Conservation (phyloP, 2,329 filamentous ascomycete genomes). For the Epichloe hybrida region DNA sequence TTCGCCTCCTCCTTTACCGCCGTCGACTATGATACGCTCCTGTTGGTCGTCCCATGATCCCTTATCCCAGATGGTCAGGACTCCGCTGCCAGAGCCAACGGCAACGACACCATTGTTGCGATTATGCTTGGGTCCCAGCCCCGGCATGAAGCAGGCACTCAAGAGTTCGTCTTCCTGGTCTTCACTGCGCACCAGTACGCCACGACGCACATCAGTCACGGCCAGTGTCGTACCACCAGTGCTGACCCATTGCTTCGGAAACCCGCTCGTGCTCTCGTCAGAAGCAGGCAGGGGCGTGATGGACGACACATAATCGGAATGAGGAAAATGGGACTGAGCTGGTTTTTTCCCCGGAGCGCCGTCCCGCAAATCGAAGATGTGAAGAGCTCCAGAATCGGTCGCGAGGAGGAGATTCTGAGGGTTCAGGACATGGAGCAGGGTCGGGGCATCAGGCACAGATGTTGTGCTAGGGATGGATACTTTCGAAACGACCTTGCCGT, state of each 20-base stretch:
- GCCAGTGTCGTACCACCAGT: slow-evolving; percentile 86
- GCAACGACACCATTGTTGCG: slow-evolving; percentile 62
- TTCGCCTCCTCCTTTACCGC: slow-evolving; percentile 50
- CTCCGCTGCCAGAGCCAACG: slow-evolving; percentile 61
- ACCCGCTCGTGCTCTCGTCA: slow-evolving; percentile 70
- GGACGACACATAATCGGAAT: slow-evolving; percentile 86
- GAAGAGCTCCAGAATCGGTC: slow-evolving; percentile 79
- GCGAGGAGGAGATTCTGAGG: slow-evolving; percentile 80
- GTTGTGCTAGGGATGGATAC: slow-evolving; percentile 54
- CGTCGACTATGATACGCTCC: slow-evolving; percentile 68
- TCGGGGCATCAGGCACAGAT: slow-evolving; percentile 54
- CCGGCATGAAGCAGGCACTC: slow-evolving; percentile 65
- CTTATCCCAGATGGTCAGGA: slow-evolving; percentile 86
- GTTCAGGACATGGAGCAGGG: slow-evolving; percentile 69
- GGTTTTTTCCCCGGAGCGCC: slow-evolving; percentile 46
- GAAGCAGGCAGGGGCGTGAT: slow-evolving; percentile 72
- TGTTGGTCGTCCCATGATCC: slow-evolving; percentile 94
- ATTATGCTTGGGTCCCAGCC: slow-evolving; percentile 53
- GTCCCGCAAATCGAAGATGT: slow-evolving; percentile 73
- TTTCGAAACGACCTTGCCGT: slow-evolving; percentile 65
- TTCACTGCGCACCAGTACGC: slow-evolving; percentile 77
- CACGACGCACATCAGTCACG: slow-evolving; percentile 75
- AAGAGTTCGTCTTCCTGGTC: slow-evolving; percentile 91
- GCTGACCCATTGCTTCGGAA: slow-evolving; percentile 87
- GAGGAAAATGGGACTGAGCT: slow-evolving; percentile 69